Percentiles rank a stretch among this genome's conserved stretches.
These are phyloP conservation scores for Plectranthus barbatus DNA, from an alignment of 257 asterid genomes.

Conservation along the genomic window DNA sequence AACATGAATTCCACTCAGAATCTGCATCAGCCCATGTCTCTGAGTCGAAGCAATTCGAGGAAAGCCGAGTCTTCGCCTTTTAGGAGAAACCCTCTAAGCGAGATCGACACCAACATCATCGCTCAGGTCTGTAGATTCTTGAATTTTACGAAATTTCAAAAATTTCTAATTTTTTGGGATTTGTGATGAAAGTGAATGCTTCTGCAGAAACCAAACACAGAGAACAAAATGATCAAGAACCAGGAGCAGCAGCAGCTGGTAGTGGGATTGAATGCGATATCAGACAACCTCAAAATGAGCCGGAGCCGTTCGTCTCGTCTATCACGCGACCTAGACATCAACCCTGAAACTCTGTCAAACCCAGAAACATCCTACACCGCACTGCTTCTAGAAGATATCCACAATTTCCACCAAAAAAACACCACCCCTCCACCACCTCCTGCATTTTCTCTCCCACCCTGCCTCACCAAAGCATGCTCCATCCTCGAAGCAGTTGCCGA, in stretches of 20 bases:
- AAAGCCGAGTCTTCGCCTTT: conserved; percentile 78
- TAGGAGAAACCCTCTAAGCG: conserved; percentile 73
- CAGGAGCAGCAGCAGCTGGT: conserved; percentile 18
- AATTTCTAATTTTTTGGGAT: not conserved
- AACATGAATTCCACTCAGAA: conserved; percentile 26
- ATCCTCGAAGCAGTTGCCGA: conserved; percentile 97
- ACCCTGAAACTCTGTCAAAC: conserved; percentile 46
- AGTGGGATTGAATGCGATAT: conserved; percentile 39
- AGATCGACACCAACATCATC: conserved; percentile 55
- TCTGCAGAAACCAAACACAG: conserved; percentile 41
- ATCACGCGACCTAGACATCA: conserved; percentile 67
- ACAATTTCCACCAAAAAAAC: conserved; percentile 85
- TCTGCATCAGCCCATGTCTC: conserved; percentile 51
- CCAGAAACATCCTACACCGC: conserved; percentile 68
- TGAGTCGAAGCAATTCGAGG: conserved; percentile 92
- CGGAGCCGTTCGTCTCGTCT: conserved; percentile 68
- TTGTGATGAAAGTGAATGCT: not conserved
- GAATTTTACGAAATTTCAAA: too few species aligned
- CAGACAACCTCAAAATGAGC: conserved; percentile 33
- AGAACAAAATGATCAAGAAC: conserved; percentile 23
- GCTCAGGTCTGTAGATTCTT: conserved; percentile 38
- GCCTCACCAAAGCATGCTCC: conserved; percentile 81
- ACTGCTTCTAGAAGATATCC: conserved; percentile 79
- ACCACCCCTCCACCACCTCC: conserved; percentile 24
- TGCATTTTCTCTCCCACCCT: conserved; percentile 56